Evolutionary conservation across 371 early-diverging fungal genomes (phyloP).

Genomic region (Apophysomyces elegans): DNA sequence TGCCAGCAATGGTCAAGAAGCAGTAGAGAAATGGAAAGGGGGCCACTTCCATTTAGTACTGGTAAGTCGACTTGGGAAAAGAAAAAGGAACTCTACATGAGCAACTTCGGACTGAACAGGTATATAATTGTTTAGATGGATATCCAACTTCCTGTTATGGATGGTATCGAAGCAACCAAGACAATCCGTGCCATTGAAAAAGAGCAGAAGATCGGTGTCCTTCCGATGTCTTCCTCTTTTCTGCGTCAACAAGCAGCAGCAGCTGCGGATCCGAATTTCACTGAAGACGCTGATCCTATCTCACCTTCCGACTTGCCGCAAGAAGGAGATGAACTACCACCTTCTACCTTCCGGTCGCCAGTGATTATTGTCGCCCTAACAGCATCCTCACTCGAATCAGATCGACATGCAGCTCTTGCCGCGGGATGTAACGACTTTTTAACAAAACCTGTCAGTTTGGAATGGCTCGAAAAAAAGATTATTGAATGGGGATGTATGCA

Average conservation of each 20-base stretch:
- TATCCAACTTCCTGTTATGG: slow-evolving; percentile 83
- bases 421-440: slow-evolving; percentile 93
- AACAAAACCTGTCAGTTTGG: slow-evolving; percentile 83
- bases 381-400: slow-evolving; percentile 76
- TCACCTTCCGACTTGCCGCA: not conserved
- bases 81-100: not conserved
- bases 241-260: slow-evolving; percentile 12
- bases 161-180: slow-evolving; percentile 81
- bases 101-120: not conserved
- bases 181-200: slow-evolving; percentile 73
- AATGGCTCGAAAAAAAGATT: slow-evolving; percentile 87
- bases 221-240: slow-evolving; percentile 33
- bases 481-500: slow-evolving; percentile 95
- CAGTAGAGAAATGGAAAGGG: slow-evolving; percentile 73
- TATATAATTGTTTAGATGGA: slow-evolving; percentile 63
- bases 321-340: slow-evolving; percentile 22
- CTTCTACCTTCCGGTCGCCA: slow-evolving; percentile 65
- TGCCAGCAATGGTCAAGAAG: slow-evolving; percentile 78
- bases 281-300: not conserved
- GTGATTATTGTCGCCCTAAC: slow-evolving; percentile 92
- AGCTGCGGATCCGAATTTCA: not conserved
- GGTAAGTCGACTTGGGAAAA: slow-evolving; percentile 44
- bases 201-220: slow-evolving; percentile 63
- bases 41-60: slow-evolving; percentile 79
- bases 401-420: slow-evolving; percentile 78